phyloP scores from a whole-genome alignment of 495 filamentous ascomycete species.

The Letharia lupina region DNA sequence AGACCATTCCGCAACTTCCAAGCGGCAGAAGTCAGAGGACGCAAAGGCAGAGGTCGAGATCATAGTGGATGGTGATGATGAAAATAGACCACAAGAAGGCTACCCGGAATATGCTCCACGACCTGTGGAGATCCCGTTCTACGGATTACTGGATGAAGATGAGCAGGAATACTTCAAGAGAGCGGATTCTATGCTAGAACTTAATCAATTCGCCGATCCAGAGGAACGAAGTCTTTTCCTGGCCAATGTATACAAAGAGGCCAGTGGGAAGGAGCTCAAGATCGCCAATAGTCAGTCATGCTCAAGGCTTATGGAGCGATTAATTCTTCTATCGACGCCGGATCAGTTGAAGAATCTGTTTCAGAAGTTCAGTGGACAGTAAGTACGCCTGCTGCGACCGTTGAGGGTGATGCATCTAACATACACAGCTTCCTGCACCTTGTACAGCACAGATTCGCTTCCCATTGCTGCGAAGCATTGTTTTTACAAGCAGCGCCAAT shows the following conservation, averaged over 20 bases:
- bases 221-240: constrained; percentile 78
- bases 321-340: constrained; percentile 73
- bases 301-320: constrained; percentile 81
- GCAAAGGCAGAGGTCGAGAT: constrained; percentile 19
- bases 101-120: not conserved
- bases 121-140: constrained; percentile 55
- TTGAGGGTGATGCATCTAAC: constrained; percentile 10
- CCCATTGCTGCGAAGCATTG: constrained; percentile 91
- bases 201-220: constrained; percentile 68
- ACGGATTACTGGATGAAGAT: constrained; percentile 77
- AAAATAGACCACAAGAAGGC: constrained; percentile 13
- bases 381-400: constrained; percentile 21
- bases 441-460: constrained; percentile 89
- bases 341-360: constrained; percentile 80
- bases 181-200: constrained; percentile 79
- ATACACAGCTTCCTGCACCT: constrained; percentile 62
- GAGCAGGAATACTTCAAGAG: constrained; percentile 92
- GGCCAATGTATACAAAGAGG: constrained; percentile 76
- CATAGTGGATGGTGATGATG: constrained; percentile 18
- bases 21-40: constrained; percentile 25
- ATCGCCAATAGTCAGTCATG: constrained; percentile 91
- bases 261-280: constrained; percentile 87
- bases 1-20: constrained; percentile 24
- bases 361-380: constrained; percentile 73
- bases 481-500: constrained; percentile 74